Base-by-base conservation (phyloP, 345 rosid species). In the Adansonia digitata region DNA sequence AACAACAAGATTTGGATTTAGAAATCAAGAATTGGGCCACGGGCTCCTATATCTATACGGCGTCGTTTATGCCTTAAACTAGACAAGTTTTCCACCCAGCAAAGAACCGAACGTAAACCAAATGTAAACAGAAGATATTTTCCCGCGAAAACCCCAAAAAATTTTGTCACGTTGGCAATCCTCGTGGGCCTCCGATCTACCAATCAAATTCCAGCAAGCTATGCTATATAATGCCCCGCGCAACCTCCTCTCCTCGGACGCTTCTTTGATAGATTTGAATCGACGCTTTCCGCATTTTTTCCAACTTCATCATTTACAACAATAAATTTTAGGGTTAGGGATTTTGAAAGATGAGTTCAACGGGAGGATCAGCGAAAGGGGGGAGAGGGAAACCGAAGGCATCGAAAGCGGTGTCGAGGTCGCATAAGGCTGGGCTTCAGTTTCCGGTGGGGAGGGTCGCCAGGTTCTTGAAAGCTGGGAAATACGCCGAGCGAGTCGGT, bases 361-460 rank as follows among this genome's bases (percentile, higher is more conserved):
- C 82, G 0, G 91, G 80, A 8, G 92, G 84, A 2, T 78, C 88
- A 1, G 78, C 90, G 0, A 89, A 88, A 77, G 91, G 92, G 31
- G 97, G 97, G 0, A 82, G 97, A 45, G 94, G 97, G 2, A 89
- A 88, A 79, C 86, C 88, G 1, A 91, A 89, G 86, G 37, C 94
- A 0, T 63, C 92, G 9, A 89, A 89, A 73, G 84, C 94, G 7
- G 92, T 88, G 6, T 88, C 94, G 5, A 70, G 97, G 29, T 91
- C 97, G 18, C 83, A 77, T 0, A 91, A 91, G 85, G 97, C 97
- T 8, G 97, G 97, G 0, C 78, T 91, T n/a, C 97, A 91, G 84
- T 91, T 91, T 15, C 97, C 97, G 0, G 94, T 91, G 0, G 97
- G 97, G 0, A 85, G 97, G 49, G 89, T 91, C 73, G 97, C 94